Base-by-base conservation (phyloP, 2,329 filamentous ascomycete genomes). In the Phoma sp. region DNA sequence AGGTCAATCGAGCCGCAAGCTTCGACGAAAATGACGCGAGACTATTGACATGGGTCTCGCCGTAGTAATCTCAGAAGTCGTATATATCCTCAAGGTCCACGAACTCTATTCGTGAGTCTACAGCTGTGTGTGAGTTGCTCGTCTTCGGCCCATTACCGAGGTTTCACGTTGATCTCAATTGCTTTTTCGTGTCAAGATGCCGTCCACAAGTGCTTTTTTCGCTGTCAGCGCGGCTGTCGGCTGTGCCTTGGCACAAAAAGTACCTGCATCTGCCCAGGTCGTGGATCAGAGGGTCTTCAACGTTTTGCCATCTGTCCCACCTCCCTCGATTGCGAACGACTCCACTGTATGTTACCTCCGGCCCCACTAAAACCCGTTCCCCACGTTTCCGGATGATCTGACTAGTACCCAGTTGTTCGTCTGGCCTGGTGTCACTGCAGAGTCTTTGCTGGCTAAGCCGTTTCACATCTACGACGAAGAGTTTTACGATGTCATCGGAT, bases 381-480 rank as follows among this genome's bases (percentile, higher is more conserved):
- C 8, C 15, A 19, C n/a, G 10, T 6, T 41, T n/a, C n/a, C 38
- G n/a, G 8, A 38, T 9, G 17, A 38, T 40, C 56, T 67, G 17
- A 64, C 40, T 8, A 17, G 19, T 22, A 3, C n/a, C 6, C 25
- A 67, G 64, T 15, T 61, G 4, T 67, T 67, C 24, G 36, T 62
- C n/a, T 66, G 63, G 61, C 60, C 64, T 19, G 58, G 64, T 9
- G 56, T 62, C 9, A 67, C 64, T 21, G 51, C 46, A 17, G 60
- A 67, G 46, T 66, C 63, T 10, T 48, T 67, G 17, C 32, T 39
- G 6, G 64, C 58, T 9, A 66, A 67, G 49, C 64, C 64, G 17
- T 67, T 67, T 50, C 64, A 66, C 55, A 61, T 67, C 46, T 67
- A 65, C 43, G 64, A 67, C n/a, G 57, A 64, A 13, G 64, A 67